Evolutionary conservation across 345 rosid species (phyloP), one percentile per base, ranked within the genome.

Genomic region (Dimocarpus longan): DNA sequence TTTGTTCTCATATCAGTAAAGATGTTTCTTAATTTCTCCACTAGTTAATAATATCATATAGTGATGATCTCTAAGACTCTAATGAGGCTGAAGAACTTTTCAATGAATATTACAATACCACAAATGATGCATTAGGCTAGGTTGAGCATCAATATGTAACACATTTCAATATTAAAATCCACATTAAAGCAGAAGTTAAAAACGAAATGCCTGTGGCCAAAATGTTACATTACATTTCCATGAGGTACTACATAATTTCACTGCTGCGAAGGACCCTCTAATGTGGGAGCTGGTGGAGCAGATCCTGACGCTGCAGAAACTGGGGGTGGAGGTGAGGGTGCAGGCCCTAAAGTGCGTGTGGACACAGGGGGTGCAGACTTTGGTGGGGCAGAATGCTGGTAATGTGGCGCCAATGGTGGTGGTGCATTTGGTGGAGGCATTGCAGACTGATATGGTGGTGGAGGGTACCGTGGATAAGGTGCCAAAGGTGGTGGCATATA

Each of bases 391-490:
- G 88, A 28, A 70, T 85, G 89, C 63, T 81, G 85, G 63, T 88
- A 88, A 26, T 83, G 92, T 37, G 83, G 88, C 54, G 75, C 9
- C 48, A 82, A 66, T 71, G 84, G 86, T 21, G 84, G 86, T 24
- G 81, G 87, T 0, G 66, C 79, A 9, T 79, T 89, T 52, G 91
- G 88, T 16, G 85, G 88, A 13, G 86, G 87, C 79, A 79, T 65
- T 16, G 84, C 82, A 32, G 87, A 67, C 74, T 81, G 91, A 73
- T 86, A 89, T 19, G 80, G 77, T 32, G 88, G 85, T 32, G 88
- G 85, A 66, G 91, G 90, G 65, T 90, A 88, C 80, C 88, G 96
- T 78, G 89, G 98, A 82, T 91, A 90, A 37, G 93, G 87, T 24
- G 84, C 91, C 63, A 83, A 66, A 0, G 86, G 90, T 4, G 69